Evolutionary conservation across 495 filamentous ascomycete species (phyloP), one percentile per base, ranked within the genome.

Genomic region (Bombardia bombarda): DNA sequence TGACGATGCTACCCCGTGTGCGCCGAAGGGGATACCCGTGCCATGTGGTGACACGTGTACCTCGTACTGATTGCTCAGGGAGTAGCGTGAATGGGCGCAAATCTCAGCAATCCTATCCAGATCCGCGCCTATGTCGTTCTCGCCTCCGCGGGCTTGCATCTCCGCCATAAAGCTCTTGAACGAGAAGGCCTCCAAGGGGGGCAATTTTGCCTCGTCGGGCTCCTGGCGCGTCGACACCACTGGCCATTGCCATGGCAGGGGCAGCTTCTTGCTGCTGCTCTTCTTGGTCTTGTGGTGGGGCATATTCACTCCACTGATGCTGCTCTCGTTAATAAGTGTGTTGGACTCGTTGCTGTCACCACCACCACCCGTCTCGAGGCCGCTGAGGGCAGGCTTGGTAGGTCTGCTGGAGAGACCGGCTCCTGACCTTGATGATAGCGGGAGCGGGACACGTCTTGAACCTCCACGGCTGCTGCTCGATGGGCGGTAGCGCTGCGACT

Each of bases 91-190:
- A 14, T 70, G 62, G 10, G 73, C 74, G 50, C 73, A 78, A 14
- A 78, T 76, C 47, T 78, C 74, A 5, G 74, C 74, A 43, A 78
- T 78, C 7, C 73, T 66, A 40, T 78, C 74, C 38, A 78, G 55
- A 43, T 77, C 74, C 5, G 67, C 61, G 16, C 54, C 45, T 33
- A 73, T 67, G 19, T 66, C 60, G 18, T 53, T 47, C 21, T 60
- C 48, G 21, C 41, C 47, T 6, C 50, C 56, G 5, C 32, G 50
- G 7, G 38, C 38, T 23, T 69, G 54, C 34, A 75, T 67, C 14
- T 73, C 67, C 37, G 67, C 69, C 65, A 78, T 63, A 40, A 78
- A 74, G 49, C 66, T 69, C 48, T 74, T 75, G 66, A 78, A 78
- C 22, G 65, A 74, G 45, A 78, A 78, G n/a, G 70, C 74, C 41